These are phyloP conservation scores for Closterium sp. DNA, from an alignment of 139 green algal species.

Conservation along the genomic window DNA sequence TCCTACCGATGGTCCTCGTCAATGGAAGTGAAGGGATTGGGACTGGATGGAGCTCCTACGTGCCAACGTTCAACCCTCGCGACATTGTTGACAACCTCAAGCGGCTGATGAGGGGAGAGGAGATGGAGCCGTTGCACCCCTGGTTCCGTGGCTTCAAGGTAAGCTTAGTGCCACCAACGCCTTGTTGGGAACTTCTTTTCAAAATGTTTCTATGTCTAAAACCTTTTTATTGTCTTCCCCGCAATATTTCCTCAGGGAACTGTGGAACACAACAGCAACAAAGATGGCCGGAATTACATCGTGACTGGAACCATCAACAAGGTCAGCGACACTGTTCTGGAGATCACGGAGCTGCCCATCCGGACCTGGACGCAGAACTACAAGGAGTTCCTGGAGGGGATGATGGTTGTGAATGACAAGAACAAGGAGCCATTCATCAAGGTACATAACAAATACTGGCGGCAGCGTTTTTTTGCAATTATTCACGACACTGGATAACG, in stretches of 20 bases:
- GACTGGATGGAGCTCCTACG: constrained; percentile 94
- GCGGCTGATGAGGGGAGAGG: constrained; percentile 75
- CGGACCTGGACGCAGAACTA: constrained; percentile 98
- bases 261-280: constrained; percentile 16
- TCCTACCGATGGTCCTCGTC: constrained; percentile 76
- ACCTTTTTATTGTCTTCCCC: background rate
- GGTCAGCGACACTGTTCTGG: constrained; percentile 69
- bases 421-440: constrained; percentile 56
- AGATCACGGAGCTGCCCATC: constrained; percentile 94
- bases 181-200: no score
- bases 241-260: background rate
- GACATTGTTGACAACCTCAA: constrained; percentile 91
- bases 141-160: constrained; percentile 82
- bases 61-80: constrained; percentile 95
- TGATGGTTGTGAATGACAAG: constrained; percentile 70
- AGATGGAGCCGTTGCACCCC: constrained; percentile 76
- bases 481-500: no score
- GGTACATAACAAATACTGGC: background rate
- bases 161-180: background rate
- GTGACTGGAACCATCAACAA: constrained; percentile 71
- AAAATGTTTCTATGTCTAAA: no score
- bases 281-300: constrained; percentile 62
- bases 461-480: no score
- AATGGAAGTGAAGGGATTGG: constrained; percentile 98
- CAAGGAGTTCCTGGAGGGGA: constrained; percentile 94